Evolutionary conservation across 108 stramenopile species (phyloP).

Genomic region (Bacterosira constricta): DNA sequence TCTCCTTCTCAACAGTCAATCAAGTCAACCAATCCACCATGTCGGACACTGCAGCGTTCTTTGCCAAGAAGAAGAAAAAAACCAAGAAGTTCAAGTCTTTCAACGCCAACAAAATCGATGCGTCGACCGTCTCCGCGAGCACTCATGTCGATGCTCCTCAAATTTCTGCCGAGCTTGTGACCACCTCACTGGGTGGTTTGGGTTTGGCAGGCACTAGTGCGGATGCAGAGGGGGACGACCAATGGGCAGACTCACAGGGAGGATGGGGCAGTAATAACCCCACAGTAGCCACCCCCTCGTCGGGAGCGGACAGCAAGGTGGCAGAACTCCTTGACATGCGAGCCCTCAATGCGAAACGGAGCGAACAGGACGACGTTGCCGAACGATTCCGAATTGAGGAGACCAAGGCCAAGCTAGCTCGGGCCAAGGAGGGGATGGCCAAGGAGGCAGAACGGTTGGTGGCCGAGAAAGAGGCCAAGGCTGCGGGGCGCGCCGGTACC

Average conservation of each 20-base stretch:
- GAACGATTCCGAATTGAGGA: slow-evolving; percentile 85
- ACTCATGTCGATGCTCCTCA: slow-evolving; percentile 79
- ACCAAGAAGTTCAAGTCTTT: slow-evolving; percentile 87
- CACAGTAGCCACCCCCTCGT: neutral
- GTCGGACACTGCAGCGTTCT: slow-evolving; percentile 81
- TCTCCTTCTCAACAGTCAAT: neutral
- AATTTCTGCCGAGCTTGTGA: slow-evolving; percentile 54
- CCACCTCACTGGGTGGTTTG: slow-evolving; percentile 17
- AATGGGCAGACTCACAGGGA: slow-evolving; percentile 73
- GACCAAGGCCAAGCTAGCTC: slow-evolving; percentile 78
- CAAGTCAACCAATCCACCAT: slow-evolving; percentile 42
- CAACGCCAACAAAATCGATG: slow-evolving; percentile 91
- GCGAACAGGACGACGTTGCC: slow-evolving; percentile 76
- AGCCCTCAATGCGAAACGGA: slow-evolving; percentile 60
- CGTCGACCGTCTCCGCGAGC: slow-evolving; percentile 59
- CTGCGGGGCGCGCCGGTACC: slow-evolving; percentile 11
- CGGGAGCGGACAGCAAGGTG: slow-evolving; percentile 48
- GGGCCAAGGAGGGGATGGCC: slow-evolving; percentile 87
- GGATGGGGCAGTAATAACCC: slow-evolving; percentile 48
- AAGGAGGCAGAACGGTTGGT: slow-evolving; percentile 79
- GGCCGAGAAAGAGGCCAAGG: slow-evolving; percentile 65
- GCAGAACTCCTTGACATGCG: slow-evolving; percentile 81
- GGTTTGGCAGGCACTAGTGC: too few relatives aligned
- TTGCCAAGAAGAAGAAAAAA: slow-evolving; percentile 77
- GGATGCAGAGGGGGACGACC: slow-evolving; percentile 41